Base-by-base conservation (phyloP, 257 asterid species). In the Salvia miltiorrhiza region DNA sequence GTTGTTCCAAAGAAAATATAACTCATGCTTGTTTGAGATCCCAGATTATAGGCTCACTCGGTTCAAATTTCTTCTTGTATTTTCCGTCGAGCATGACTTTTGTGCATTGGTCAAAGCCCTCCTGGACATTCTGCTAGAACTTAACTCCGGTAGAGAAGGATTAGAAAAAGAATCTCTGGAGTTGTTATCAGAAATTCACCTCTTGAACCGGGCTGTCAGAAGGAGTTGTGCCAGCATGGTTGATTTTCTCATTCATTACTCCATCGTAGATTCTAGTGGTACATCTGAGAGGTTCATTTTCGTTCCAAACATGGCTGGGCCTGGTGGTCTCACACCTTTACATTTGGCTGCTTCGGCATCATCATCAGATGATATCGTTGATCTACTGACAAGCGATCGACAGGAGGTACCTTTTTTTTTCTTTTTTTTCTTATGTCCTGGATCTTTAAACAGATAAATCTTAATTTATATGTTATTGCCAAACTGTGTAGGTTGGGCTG, bases 281-380 rank as follows among this genome's bases (percentile, higher is more conserved):
- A 17, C 57, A 63, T 68, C 85, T 9, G 70, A 69, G 80, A 82
- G 66, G 64, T 85, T 65, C 50, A 73, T 91, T 45, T 91, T 91
- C 70, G 63, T 57, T n/a, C 90, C 97, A 14, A 72, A 84, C 72
- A 56, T 77, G 80, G 84, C 85, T 26, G 96, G 97, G 70, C 93
- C 95, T 56, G 96, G 97, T 64, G 97, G 97, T 21, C 23, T 89
- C 77, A 89, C 96, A 53, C 96, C 97, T 70, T 69, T 91, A 60
- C 97, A 91, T 77, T 70, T 91, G 81, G 96, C 89, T 73, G 97
- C 97, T 78, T 87, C 78, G 55, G 73, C 81, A 20, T 76, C 88
- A 14, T 79, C 75, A 49, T 81, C 95, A 1, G 88, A 81, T 21
- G 87, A 84, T 32, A 70, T 87, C n/a, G 86, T 91, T 64, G 95